These are phyloP conservation scores for Diplodia seriata DNA, from an alignment of 2,329 filamentous ascomycete species.

Conservation along the genomic window DNA sequence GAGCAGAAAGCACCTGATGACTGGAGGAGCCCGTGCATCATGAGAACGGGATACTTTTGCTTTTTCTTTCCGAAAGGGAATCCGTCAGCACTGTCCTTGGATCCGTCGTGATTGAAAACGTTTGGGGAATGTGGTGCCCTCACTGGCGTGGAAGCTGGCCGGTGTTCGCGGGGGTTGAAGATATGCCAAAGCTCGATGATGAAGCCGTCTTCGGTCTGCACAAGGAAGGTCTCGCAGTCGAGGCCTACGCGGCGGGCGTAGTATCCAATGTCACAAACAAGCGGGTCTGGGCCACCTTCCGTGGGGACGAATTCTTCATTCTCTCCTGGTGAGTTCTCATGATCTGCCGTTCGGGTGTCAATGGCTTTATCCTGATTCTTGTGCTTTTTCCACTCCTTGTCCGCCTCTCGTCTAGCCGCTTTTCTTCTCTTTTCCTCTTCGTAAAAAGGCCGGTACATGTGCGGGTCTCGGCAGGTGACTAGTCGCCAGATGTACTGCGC, in stretches of 20 bases:
- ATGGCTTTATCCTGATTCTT: constrained; percentile 50
- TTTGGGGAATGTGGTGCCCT: constrained; percentile 65
- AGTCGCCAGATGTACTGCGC: constrained; percentile 59
- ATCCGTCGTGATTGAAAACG: constrained; percentile 59
- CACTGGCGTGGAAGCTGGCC: constrained; percentile 57
- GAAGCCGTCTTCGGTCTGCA: constrained; percentile 94
- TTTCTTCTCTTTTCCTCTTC: constrained; percentile 72
- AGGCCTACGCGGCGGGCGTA: constrained; percentile 88
- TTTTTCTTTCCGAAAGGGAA: constrained; percentile 58
- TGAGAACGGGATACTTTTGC: constrained; percentile 81
- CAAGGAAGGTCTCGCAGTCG: constrained; percentile 80
- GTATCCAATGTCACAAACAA: constrained; percentile 80
- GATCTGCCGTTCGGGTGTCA: constrained; percentile 37
- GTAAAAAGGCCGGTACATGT: constrained; percentile 70
- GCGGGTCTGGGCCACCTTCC: constrained; percentile 79
- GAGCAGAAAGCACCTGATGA: constrained; percentile 87
- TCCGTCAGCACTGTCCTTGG: constrained; percentile 1
- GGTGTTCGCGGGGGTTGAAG: constrained; percentile 80
- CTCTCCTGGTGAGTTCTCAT: constrained; percentile 41
- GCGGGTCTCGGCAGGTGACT: constrained; percentile 66
- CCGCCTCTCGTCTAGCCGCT: constrained; percentile 63
- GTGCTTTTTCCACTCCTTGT: constrained; percentile 66
- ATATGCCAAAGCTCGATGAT: constrained; percentile 89
- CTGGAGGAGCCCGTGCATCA: constrained; percentile 89
- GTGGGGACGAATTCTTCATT: constrained; percentile 70